These are phyloP conservation scores for Candida nanaspora DNA, from an alignment of 805 yeast genomes.

Conservation along the genomic window DNA sequence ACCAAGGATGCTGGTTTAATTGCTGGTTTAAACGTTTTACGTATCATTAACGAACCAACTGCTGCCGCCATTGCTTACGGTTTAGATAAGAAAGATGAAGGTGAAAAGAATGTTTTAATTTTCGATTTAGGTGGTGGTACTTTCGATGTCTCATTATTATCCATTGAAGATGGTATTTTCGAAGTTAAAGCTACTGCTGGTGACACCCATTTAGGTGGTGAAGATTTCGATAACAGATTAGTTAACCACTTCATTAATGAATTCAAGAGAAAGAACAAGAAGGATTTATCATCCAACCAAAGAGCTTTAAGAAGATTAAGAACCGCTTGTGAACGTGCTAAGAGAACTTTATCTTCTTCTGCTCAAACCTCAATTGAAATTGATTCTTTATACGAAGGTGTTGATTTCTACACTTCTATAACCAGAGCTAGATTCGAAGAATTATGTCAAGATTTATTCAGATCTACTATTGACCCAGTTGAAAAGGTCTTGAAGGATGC, in stretches of 20 bases:
- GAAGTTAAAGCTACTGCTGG: constrained; percentile 93
- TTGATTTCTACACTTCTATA: constrained; percentile 92
- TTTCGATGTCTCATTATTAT: constrained; percentile 87
- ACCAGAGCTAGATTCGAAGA: constrained; percentile 99
- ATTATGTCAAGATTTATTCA: constrained; percentile 88
- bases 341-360: constrained; percentile 95
- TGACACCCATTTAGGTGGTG: constrained; percentile 96
- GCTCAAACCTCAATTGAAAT: constrained; percentile 94
- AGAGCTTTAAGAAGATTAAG: constrained; percentile 97
- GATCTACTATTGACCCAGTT: constrained; percentile 91
- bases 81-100: constrained; percentile 67
- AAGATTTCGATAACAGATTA: constrained; percentile 95
- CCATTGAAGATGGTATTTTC: constrained; percentile 94
- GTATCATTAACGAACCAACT: constrained; percentile 96
- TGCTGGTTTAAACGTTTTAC: constrained; percentile 90
- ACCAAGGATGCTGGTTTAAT: constrained; percentile 96
- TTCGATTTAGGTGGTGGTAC: constrained; percentile 98
- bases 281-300: constrained; percentile 86
- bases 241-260: constrained; percentile 91
- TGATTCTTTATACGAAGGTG: constrained; percentile 92
- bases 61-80: constrained; percentile 98
- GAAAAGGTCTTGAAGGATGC: constrained; percentile 92
- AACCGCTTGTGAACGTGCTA: constrained; percentile 98
- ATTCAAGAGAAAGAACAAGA: constrained; percentile 97
- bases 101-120: constrained; percentile 82